Percentiles rank a stretch among this genome's conserved stretches.
These are phyloP conservation scores for Monosporascus sp. DNA, from an alignment of 2,329 filamentous ascomycete species.

Conservation along the genomic window DNA sequence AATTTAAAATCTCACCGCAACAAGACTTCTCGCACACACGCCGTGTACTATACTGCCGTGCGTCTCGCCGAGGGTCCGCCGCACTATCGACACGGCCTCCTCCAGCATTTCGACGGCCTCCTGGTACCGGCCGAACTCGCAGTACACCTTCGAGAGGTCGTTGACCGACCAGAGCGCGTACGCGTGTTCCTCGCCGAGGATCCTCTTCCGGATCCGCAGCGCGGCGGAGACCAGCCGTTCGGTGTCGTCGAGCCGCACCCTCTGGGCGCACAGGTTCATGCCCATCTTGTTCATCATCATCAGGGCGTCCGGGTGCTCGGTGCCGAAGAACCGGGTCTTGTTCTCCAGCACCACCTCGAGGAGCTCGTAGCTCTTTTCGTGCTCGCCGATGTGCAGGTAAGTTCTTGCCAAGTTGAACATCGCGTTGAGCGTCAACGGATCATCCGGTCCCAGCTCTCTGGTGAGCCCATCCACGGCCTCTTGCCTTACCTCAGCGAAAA, in stretches of 20 bases:
- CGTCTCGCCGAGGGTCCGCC: conserved; percentile 6
- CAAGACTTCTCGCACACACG: too few relatives aligned
- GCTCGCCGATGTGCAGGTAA: conserved; percentile 15
- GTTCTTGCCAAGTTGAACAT: conserved; percentile 25
- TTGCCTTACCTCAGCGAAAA: conserved; percentile 9
- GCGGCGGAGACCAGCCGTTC: conserved; percentile 17
- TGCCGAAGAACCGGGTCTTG: conserved; percentile 15
- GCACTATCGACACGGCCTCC: conserved; percentile 15
- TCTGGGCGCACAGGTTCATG: conserved; percentile 3
- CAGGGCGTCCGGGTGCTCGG: conserved; percentile 21
- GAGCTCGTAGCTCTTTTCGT: conserved; percentile 11
- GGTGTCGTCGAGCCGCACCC: not conserved
- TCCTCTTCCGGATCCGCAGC: too few relatives aligned
- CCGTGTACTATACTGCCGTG: not conserved
- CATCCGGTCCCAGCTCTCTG: conserved; percentile 12
- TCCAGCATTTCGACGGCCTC: conserved; percentile 12
- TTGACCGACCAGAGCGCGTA: conserved; percentile 28
- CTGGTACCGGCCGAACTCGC: conserved; percentile 18
- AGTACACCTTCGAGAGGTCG: conserved; percentile 25
- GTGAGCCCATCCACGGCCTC: conserved; percentile 6
- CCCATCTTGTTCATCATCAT: conserved; percentile 13
- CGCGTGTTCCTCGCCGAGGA: conserved; percentile 28
- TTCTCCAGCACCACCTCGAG: conserved; percentile 12
- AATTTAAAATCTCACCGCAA: too few relatives aligned
- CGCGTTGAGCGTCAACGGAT: conserved; percentile 22